Percentiles rank a stretch among this genome's conserved stretches.
These are phyloP conservation scores for Nitzschia palea DNA, from an alignment of 108 stramenopile species.

Conservation along the genomic window DNA sequence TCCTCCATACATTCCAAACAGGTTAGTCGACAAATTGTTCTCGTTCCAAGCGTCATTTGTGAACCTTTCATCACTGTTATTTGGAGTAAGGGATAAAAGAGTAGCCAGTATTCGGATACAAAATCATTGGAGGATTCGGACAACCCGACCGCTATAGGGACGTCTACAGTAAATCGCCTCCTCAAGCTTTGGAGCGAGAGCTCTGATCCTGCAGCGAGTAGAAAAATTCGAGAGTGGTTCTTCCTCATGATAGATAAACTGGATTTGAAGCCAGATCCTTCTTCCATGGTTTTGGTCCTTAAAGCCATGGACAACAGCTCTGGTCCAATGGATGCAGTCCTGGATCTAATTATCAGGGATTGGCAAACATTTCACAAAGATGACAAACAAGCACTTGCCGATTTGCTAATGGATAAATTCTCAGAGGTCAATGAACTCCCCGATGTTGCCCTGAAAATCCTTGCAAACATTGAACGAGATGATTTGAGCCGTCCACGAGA, in stretches of 20 bases:
- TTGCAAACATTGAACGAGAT: not conserved
- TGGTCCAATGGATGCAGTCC: not conserved
- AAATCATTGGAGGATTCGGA: too few relatives aligned
- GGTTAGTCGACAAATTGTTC: constrained; percentile 57
- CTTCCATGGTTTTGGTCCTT: constrained; percentile 6
- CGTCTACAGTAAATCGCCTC: constrained; percentile 10
- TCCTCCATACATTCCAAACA: constrained; percentile 68
- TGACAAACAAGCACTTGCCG: constrained; percentile 11
- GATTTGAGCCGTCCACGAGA: not conserved
- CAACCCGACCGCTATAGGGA: too few relatives aligned
- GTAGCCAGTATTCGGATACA: constrained; percentile 57
- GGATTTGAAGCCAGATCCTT: constrained; percentile 9
- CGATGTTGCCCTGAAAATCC: not conserved
- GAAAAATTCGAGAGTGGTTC: constrained; percentile 37
- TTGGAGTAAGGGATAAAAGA: constrained; percentile 64
- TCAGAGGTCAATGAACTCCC: not conserved
- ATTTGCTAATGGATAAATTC: not conserved
- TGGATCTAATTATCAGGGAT: constrained; percentile 5
- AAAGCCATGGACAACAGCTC: not conserved
- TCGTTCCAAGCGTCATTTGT: constrained; percentile 51
- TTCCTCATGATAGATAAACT: constrained; percentile 16
- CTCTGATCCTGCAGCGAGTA: constrained; percentile 2
- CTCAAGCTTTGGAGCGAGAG: constrained; percentile 25
- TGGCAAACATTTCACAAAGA: not conserved
- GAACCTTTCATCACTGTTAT: constrained; percentile 50